phyloP scores from a whole-genome alignment of 345 rosid species.

The Sonneratia caseolaris region DNA sequence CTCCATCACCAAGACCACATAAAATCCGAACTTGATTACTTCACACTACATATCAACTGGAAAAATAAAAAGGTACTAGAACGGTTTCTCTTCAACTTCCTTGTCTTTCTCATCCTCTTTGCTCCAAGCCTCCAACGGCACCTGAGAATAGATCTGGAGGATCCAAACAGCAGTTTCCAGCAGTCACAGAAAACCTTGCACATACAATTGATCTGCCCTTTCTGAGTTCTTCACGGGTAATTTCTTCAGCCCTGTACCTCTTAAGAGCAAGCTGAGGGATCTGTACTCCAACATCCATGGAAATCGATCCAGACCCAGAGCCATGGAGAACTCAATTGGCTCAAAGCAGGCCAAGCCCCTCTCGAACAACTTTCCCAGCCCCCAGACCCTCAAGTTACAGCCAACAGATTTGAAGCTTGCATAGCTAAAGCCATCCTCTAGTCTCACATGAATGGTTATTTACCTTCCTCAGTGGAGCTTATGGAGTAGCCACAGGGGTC shows the following conservation, averaged over 20 bases:
- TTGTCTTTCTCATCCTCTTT: too few relatives aligned
- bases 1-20: background rate
- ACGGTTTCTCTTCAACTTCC: too few relatives aligned
- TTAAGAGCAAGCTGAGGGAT: too few relatives aligned
- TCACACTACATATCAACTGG: background rate
- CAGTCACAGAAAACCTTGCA: too few relatives aligned
- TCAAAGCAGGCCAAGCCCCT: slow-evolving; percentile 75
- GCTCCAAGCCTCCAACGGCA: too few relatives aligned
- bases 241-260: too few relatives aligned
- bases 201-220: too few relatives aligned
- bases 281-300: too few relatives aligned
- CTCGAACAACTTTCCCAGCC: slow-evolving; percentile 35
- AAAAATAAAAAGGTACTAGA: background rate
- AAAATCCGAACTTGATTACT: slow-evolving; percentile 10
- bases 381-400: slow-evolving; percentile 37
- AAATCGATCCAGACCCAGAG: too few relatives aligned
- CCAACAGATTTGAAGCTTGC: slow-evolving; percentile 89
- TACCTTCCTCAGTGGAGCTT: slow-evolving; percentile 69
- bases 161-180: too few relatives aligned
- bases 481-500: slow-evolving; percentile 98
- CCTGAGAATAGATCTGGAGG: too few relatives aligned
- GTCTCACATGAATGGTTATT: slow-evolving; percentile 83
- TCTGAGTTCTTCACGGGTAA: too few relatives aligned
- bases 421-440: slow-evolving; percentile 92
- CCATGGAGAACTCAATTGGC: slow-evolving; percentile 58